Evolutionary conservation across 805 yeast genomes (phyloP), one percentile per base, ranked within the genome.

Genomic region (Tetrapisispora phaffii): DNA sequence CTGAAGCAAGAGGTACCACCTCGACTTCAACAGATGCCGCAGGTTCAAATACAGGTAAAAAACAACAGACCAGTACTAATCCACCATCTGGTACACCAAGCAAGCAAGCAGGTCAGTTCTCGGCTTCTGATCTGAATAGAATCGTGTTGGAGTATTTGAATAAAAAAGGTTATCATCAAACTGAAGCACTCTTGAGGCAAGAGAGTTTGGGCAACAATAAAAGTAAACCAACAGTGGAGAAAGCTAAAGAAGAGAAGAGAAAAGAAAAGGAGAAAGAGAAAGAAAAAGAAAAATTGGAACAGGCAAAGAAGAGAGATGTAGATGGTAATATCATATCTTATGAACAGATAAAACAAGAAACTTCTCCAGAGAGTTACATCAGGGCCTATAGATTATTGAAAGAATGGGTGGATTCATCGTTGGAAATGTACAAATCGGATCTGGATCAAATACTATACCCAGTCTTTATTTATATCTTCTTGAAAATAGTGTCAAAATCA

Each of bases 341-440:
- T 38, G 55, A 53, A 41, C 47, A 53, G 39, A 22, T 55, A 23
- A 53, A 54, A 34, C 54, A 51, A 16, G 47, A 51, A n/a, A 61
- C 59, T 7, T 49, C 62, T 44, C 89, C 95, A 1, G 82, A 78
- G 28, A 72, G 77, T 47, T 89, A 85, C 62, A 70, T 74, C n/a
- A 73, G 86, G 39, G 96, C 95, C 1, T 93, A 88, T 66, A 70
- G 80, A 16, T 74, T 86, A 62, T 74, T 88, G 50, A 76, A 85
- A 50, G 80, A 80, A 41, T 93, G 97, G 97, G 85, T 86, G 34
- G 95, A 87, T 54, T 74, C 86, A 16, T 87, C 96, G 0, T 72
- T 93, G 54, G 98, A 90, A 62, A 74, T 93, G 66, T 93, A 93
- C 65, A 83, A 78, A 64, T 88, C 94, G 16, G 97, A 93, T 63